phyloP scores from a whole-genome alignment of 495 filamentous ascomycete species.

The Neurospora sp. region DNA sequence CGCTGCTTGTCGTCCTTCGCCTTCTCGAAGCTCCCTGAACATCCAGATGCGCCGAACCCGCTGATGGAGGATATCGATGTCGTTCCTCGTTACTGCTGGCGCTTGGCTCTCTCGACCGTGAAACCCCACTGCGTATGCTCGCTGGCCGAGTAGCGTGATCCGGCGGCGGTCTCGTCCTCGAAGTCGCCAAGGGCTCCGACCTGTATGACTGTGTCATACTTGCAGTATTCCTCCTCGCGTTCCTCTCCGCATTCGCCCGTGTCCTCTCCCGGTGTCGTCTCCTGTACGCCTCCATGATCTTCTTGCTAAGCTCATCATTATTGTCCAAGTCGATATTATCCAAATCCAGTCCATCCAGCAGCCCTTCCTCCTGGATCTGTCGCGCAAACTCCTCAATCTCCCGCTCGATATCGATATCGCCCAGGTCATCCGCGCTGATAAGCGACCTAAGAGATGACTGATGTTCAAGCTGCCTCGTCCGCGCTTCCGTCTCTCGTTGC shows the following conservation, averaged over 20 bases:
- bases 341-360: conserved; percentile 77
- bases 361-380: conserved; percentile 79
- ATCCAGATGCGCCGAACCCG: conserved; percentile 32
- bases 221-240: conserved; percentile 31
- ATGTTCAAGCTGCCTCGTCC: conserved; percentile 57
- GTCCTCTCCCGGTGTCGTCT: conserved; percentile 51
- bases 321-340: conserved; percentile 65
- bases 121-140: conserved; percentile 26
- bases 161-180: conserved; percentile 18
- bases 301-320: conserved; percentile 79
- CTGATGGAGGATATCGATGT: conserved; percentile 35
- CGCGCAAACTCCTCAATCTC: conserved; percentile 71
- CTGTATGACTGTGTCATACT: conserved; percentile 17
- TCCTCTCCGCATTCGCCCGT: conserved; percentile 15
- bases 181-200: conserved; percentile 14
- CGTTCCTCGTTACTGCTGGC: conserved; percentile 28
- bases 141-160: conserved; percentile 22
- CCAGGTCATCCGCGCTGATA: conserved; percentile 65
- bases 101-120: conserved; percentile 31
- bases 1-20: conserved; percentile 31
- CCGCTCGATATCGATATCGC: conserved; percentile 57
- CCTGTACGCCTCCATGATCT: conserved; percentile 79
- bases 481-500: conserved; percentile 24
- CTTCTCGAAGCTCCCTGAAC: conserved; percentile 32
- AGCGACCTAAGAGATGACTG: conserved; percentile 79